Evolutionary conservation across 1,139 yeast species (phyloP), one percentile per base, ranked within the genome.

Genomic region (Suhomyces bokatorum): DNA sequence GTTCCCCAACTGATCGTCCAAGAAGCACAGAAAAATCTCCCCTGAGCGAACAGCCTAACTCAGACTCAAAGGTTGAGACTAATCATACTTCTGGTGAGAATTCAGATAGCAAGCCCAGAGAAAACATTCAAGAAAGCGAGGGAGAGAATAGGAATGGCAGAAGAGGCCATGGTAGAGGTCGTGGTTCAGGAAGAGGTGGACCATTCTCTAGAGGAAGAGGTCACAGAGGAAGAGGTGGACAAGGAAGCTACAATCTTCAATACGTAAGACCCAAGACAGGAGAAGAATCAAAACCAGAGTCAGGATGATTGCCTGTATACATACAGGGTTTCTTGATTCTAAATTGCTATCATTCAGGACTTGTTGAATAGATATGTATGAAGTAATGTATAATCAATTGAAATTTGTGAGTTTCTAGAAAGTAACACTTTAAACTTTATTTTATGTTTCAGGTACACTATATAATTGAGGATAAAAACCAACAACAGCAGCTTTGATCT

Each of bases 211-310:
- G 48, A 20, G 53, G 50, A 20, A 49, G 51, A 40, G 54, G 54
- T 2, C 15, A 16, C 16, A 40, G 56, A 39, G 51, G 51, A 24
- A 45, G 55, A 42, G 51, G 51, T 14, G 40, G 45, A 12, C 41
- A 32, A 9, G 28, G 47, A 29, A 48, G 52, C 35, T 56, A 50
- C 43, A 64, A 64, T 44, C 62, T 62, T 37, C 66, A 56, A 41
- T 66, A 67, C 48, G 66, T 64, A 24, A 54, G 70, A 51, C 53
- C 55, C 33, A 57, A 57, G 36, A 39, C 48, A 9, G 52, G 45
- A n/a, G 52, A 44, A 15, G 44, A 40, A 16, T 24, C 39, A 3
- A 38, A 40, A 35, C 32, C 39, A 20, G 37, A 40, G 24, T 14
- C 41, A 16, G 27, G 17, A 15, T 30, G 16, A 35, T 24, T n/a